Conservation (phyloP, 2,329 filamentous ascomycete genomes). For the Knufia fluminis region DNA sequence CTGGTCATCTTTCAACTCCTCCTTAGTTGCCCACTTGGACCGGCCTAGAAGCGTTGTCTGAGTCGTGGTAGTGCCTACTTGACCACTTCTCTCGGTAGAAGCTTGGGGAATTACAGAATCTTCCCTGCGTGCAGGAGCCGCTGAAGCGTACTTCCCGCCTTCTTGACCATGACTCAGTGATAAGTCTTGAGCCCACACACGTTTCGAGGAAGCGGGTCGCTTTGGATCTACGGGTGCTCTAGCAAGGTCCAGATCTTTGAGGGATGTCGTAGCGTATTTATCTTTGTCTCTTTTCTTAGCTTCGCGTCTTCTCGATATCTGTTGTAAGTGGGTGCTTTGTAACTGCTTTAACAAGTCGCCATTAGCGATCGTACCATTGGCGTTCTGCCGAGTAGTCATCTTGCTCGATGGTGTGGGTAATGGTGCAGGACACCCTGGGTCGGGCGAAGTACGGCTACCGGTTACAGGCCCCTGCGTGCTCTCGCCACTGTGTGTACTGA, state of each 20-base stretch:
- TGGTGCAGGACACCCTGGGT: background rate
- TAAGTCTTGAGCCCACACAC: slow-evolving; percentile 2
- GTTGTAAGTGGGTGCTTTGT: background rate
- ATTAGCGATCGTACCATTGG: background rate
- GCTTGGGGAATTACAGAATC: slow-evolving; percentile 38
- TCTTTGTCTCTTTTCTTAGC: background rate
- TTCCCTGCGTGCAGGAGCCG: slow-evolving; percentile 38
- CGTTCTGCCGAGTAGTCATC: background rate
- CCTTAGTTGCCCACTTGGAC: slow-evolving; percentile 12
- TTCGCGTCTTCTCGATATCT: background rate
- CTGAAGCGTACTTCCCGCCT: background rate
- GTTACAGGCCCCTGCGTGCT: too few relatives aligned
- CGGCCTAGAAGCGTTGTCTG: too few relatives aligned
- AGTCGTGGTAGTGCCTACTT: too few relatives aligned
- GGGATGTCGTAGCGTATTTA: background rate
- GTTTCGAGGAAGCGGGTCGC: background rate
- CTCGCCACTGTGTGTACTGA: too few relatives aligned
- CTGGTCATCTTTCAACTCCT: slow-evolving; percentile 11
- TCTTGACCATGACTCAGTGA: background rate
- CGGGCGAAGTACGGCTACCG: too few relatives aligned
- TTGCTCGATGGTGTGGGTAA: background rate
- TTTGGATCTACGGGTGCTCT: background rate
- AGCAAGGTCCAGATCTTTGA: slow-evolving; percentile 8
- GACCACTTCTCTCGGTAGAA: background rate
- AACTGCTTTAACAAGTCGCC: background rate